Evolutionary conservation across 106 monocot genomes (phyloP), one percentile per base, ranked within the genome.

Genomic region (Chionographis japonica): DNA sequence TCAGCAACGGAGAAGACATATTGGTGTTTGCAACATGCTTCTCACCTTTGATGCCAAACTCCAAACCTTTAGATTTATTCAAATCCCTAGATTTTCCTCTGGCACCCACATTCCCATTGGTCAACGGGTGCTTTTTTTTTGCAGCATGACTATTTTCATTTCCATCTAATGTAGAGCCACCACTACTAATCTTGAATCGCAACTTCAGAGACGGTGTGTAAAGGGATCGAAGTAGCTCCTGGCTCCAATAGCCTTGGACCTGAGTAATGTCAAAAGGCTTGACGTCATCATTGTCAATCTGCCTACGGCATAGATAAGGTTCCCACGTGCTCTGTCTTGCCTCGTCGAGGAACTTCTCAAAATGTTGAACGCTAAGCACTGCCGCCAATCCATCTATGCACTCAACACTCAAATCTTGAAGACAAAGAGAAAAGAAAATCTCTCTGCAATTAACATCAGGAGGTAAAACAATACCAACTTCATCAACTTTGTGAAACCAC

Each of bases 401-500:
- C 77, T 94, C 91, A 56, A 88, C 80, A 61, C 80, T 91, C 58
- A 94, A 56, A 78, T 88, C 85, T 85, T 94, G 94, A 69, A 81
- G 77, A 75, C 83, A 85, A 64, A 63, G 83, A 68, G 94, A 83
- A 75, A 80, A 86, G 88, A 94, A 94, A 75, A 94, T 85, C 83
- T 94, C 94, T 77, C 81, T 85, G 63, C 77, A 80, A 54, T 72
- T 71, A 62, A 76, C 50, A 68, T 85, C 91, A 8, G 72, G 71
- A 60, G 87, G 90, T 67, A 90, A 70, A 75, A 79, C 42, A 75
- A 78, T 54, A 78, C 78, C 73, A 81, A 94, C 83, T 72, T 94
- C 94, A 56, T 91, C 91, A 83, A 81, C 69, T 83, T 85, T 81
- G 78, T 91, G 88, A 75, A 94, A 86, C 94, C 94, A 94, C 43